Base-by-base conservation (phyloP, 306 rosid genomes). In the Cotoneaster glaucophyllus region DNA sequence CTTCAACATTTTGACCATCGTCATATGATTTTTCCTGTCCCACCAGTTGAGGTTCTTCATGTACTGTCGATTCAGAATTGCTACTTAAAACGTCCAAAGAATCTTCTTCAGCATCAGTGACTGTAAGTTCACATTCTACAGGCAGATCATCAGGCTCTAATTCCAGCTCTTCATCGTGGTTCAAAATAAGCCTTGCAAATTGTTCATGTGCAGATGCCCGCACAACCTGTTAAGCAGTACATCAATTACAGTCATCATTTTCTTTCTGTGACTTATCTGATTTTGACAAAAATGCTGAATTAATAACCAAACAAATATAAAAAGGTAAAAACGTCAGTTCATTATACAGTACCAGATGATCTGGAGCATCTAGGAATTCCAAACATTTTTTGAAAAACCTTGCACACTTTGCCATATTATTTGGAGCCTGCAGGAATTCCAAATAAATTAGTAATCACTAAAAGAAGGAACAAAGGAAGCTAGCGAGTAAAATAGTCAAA, bases 191-290 rank as follows among this genome's bases (percentile, higher is more conserved):
- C 90, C 98, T 91, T 4, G 98, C 98, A 84, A 91, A 94, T 81
- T 94, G 98, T 78, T 94, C 98, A 64, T 94, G 98, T 58, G 97
- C 98, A 79, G 86, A 85, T 81, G 98, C 98, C 17, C 97, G 97
- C 13, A 94, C 91, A 37, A 91, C 97, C 98, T 94, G 94, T 82
- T 75, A 29, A 81, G 67, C 57, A 85, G 65, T 82, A 70, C 24
- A 70, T 45, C 57, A 45, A 81, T 69, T 56, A 56, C 8, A 0
- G 63, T 71, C 12, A 53, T 53, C 48, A 52, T 71, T 32, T 50
- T 28, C 11, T 10, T 48, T 70, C 54, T 50, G 44, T 28, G 22
- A 57, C 63, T 57, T 8, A 21, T 7, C 14, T 5, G 4, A 24
- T 48, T 21, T 53, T 56, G 58, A 53, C 34, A 50, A 72, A 65